phyloP scores from a whole-genome alignment of 108 stramenopile genomes.

The Nitzschia putrida region DNA sequence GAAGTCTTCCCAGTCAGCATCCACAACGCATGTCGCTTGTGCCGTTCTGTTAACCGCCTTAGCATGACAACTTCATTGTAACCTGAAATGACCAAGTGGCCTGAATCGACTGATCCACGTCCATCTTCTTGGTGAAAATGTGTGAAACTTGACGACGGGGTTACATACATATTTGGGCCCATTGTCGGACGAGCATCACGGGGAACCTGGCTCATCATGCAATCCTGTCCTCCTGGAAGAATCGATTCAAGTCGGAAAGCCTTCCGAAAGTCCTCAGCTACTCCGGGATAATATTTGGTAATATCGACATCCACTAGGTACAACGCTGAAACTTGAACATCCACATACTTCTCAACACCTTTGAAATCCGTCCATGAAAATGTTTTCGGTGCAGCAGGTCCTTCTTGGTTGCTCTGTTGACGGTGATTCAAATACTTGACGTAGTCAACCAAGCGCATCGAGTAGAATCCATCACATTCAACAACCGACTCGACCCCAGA shows the following conservation, averaged over 20 bases:
- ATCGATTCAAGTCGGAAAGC: slow-evolving; percentile 61
- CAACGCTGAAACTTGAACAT: slow-evolving; percentile 47
- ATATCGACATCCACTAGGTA: slow-evolving; percentile 81
- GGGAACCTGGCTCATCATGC: slow-evolving; percentile 78
- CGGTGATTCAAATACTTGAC: slow-evolving; percentile 47
- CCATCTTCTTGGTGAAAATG: slow-evolving; percentile 87
- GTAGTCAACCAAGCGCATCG: slow-evolving; percentile 66
- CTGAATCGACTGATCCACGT: slow-evolving; percentile 87
- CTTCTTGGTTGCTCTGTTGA: not conserved
- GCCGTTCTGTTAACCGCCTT: slow-evolving; percentile 71
- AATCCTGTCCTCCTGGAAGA: slow-evolving; percentile 76
- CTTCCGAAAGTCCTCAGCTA: slow-evolving; percentile 43
- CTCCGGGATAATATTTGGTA: slow-evolving; percentile 48
- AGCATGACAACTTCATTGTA: slow-evolving; percentile 88
- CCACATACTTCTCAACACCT: slow-evolving; percentile 38
- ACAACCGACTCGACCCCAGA: slow-evolving; percentile 16
- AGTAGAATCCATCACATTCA: slow-evolving; percentile 31
- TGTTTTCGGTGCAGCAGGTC: not conserved
- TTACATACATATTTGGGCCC: slow-evolving; percentile 84
- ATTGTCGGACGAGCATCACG: slow-evolving; percentile 61
- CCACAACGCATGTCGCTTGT: slow-evolving; percentile 62
- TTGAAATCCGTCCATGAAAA: slow-evolving; percentile 48
- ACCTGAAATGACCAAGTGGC: slow-evolving; percentile 69
- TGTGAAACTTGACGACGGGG: slow-evolving; percentile 72
- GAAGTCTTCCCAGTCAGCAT: slow-evolving; percentile 28